Base-by-base conservation (phyloP, 768 basidiomycete genomes). In the Mycena albidolilacea region DNA sequence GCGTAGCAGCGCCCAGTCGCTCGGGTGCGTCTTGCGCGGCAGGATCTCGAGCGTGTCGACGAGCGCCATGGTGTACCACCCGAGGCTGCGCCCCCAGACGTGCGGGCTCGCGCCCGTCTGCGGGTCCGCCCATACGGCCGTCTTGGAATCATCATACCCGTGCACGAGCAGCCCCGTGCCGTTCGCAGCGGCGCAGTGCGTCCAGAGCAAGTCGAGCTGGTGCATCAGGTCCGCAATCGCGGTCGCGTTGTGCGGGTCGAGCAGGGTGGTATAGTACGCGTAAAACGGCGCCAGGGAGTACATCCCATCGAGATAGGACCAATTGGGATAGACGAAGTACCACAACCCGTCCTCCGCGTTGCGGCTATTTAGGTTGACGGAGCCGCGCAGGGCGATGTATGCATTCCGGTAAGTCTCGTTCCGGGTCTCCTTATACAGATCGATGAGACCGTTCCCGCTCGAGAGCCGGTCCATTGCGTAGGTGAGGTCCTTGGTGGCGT, bases 221-320 rank as follows among this genome's bases (percentile, higher is more conserved):
- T 50, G 61, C 19, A 69, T 35, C 61, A 81, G 75, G 67, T 80
- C 79, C 55, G 55, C 60, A 67, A 75, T 48, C 2, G 79, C 77
- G 7, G 74, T 71, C 15, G 21, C 21, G 69, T 77, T 77, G 30
- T 37, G 52, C 10, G 58, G 21, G 48, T 79, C 76, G 74, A 75
- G 73, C 17, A 43, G 54, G 43, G 54, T 7, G 35, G 76, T 77
- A 69, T 80, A 80, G 15, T 30, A 54, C 21, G 79, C 65, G 75
- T 80, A 80, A 71, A 80, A 80, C 3, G 76, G 73, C 21, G 76
- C 76, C 19, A 75, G 75, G 70, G 79, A 80, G 64, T 78, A 80
- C 46, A 78, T 76, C 9, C 79, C 78, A 67, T 79, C 78, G 23
- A 80, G 75, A 70, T 77, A 80, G 6, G 63, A 66, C 71, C 66